Conservation (phyloP, 2,329 filamentous ascomycete species). For the Magnaporthiopsis rhizophila region DNA sequence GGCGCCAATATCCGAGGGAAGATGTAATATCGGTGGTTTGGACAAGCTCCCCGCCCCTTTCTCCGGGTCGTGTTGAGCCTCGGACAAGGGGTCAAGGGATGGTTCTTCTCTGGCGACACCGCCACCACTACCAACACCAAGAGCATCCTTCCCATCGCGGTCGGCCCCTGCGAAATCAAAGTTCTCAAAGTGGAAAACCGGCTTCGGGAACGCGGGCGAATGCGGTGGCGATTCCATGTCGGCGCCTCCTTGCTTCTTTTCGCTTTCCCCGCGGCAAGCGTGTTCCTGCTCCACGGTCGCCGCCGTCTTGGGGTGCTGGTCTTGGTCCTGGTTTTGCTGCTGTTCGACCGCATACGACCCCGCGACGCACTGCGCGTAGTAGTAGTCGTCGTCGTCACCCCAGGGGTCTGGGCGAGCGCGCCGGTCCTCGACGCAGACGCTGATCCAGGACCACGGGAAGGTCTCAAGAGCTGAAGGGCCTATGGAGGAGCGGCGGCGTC, state of each 20-base stretch:
- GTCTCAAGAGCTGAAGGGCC: background rate
- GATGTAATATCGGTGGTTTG: conserved; percentile 2
- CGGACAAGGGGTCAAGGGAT: too few relatives aligned
- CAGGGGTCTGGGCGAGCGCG: background rate
- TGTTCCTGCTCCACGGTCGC: background rate
- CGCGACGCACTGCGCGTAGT: background rate
- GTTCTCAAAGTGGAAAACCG: background rate
- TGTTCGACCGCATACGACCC: background rate
- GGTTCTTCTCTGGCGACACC: background rate
- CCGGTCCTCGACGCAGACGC: conserved; percentile 1
- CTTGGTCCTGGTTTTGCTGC: background rate
- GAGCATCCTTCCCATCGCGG: background rate
- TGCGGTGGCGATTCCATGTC: background rate
- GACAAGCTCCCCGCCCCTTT: background rate
- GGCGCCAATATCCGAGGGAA: background rate
- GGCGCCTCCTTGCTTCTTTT: background rate
- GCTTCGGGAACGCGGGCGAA: background rate
- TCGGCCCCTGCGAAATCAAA: background rate
- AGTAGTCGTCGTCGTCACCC: background rate
- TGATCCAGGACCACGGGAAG: conserved; percentile 4
- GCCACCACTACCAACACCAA: background rate
- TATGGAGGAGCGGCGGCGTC: background rate
- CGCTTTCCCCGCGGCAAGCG: background rate
- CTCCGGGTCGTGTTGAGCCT: background rate
- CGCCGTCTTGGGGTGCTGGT: background rate